phyloP scores from a whole-genome alignment of 306 rosid genomes.

The Quillaja saponaria region DNA sequence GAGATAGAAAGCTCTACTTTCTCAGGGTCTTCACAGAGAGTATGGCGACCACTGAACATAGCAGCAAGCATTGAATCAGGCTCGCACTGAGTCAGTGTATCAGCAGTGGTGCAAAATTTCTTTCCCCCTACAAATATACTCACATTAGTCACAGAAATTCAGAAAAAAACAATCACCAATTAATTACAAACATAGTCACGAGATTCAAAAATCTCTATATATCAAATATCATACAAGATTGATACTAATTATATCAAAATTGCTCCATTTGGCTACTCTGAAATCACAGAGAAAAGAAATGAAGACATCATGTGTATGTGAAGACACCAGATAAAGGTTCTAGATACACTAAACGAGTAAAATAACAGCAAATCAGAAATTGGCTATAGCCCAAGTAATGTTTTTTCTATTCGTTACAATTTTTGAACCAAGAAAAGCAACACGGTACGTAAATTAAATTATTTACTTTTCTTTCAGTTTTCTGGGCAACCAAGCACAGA shows the following conservation, averaged over 20 bases:
- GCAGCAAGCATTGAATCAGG: constrained; percentile 96
- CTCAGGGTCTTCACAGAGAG: constrained; percentile 55
- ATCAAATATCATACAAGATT: background rate
- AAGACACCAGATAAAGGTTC: background rate
- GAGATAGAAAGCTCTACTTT: constrained; percentile 37
- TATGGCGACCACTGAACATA: constrained; percentile 92
- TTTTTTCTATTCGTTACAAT: background rate
- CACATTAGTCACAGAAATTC: background rate
- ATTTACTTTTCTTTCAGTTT: background rate
- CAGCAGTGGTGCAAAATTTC: constrained; percentile 73
- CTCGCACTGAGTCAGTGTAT: constrained; percentile 79
- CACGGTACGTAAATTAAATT: background rate
- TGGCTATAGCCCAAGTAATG: background rate
- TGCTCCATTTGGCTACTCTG: background rate
- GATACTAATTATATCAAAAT: background rate
- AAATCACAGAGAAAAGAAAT: background rate
- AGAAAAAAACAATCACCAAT: background rate
- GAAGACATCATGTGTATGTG: background rate
- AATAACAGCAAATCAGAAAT: background rate
- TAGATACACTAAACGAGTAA: constrained; percentile 5
- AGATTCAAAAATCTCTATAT: background rate
- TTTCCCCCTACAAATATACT: constrained; percentile 61
- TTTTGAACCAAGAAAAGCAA: background rate
- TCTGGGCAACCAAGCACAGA: background rate
- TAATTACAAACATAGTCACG: background rate